These are phyloP conservation scores for Pseudogymnoascus pannorum DNA, from an alignment of 2,329 filamentous ascomycete genomes.

Conservation along the genomic window DNA sequence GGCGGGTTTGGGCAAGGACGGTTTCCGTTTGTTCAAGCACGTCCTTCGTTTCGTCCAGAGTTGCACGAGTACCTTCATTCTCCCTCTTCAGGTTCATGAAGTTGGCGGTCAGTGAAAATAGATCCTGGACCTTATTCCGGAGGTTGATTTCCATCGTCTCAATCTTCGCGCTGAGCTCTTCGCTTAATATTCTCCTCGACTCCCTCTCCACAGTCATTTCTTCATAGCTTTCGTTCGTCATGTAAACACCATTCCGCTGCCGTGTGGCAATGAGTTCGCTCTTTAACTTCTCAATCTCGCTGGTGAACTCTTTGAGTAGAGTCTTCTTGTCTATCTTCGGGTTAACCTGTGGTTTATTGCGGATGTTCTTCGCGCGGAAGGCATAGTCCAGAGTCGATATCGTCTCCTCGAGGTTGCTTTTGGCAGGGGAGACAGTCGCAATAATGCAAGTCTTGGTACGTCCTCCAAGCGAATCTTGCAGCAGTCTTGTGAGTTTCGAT, in stretches of 20 bases:
- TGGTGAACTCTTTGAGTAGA: constrained; percentile 78
- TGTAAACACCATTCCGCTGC: constrained; percentile 89
- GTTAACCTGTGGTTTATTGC: constrained; percentile 95
- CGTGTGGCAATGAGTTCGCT: constrained; percentile 87
- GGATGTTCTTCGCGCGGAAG: constrained; percentile 96
- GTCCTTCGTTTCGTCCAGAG: constrained; percentile 71
- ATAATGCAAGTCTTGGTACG: constrained; percentile 98
- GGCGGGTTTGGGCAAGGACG: constrained; percentile 69
- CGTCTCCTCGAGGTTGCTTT: constrained; percentile 93
- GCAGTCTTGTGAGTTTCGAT: constrained; percentile 86
- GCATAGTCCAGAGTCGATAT: constrained; percentile 98
- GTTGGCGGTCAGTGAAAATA: constrained; percentile 76
- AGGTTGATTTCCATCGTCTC: constrained; percentile 87
- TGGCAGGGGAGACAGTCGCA: constrained; percentile 88
- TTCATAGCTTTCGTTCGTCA: constrained; percentile 82
- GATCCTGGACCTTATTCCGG: constrained; percentile 86
- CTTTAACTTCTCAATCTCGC: constrained; percentile 90
- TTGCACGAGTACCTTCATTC: constrained; percentile 65
- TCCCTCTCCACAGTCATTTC: constrained; percentile 89
- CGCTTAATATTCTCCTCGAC: constrained; percentile 79
- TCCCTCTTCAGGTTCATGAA: constrained; percentile 88
- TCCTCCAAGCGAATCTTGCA: constrained; percentile 95
- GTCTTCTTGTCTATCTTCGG: constrained; percentile 90
- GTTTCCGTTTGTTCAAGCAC: constrained; percentile 83
- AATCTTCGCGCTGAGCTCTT: constrained; percentile 88